phyloP scores from a whole-genome alignment of 768 basidiomycete genomes.

The Flagelloscypha sp. region DNA sequence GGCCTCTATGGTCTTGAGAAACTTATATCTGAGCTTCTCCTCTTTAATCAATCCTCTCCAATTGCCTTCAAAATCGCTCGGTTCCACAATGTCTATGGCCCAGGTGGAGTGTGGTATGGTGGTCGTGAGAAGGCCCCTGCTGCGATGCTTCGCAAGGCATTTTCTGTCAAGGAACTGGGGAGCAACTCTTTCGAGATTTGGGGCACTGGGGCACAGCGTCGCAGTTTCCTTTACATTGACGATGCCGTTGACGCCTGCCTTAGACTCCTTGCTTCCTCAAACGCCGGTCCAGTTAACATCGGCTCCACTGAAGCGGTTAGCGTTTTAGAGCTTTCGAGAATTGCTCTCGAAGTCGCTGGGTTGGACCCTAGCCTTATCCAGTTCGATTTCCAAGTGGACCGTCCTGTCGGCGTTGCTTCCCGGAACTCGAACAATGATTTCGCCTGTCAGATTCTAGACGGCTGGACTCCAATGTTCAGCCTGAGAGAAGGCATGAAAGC shows the following conservation, averaged over 20 bases:
- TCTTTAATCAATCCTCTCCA: conserved; percentile 21
- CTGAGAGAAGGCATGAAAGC: conserved; percentile 39
- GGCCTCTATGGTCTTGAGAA: conserved; percentile 57
- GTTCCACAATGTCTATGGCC: conserved; percentile 55
- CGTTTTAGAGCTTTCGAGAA: conserved; percentile 32
- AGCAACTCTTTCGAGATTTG: conserved; percentile 39
- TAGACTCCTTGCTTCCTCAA: conserved; percentile 31
- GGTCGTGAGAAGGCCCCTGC: conserved; percentile 55
- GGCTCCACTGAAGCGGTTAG: conserved; percentile 39
- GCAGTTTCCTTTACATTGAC: conserved; percentile 49
- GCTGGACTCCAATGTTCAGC: conserved; percentile 34
- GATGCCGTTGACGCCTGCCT: conserved; percentile 47
- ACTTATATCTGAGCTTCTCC: conserved; percentile 38
- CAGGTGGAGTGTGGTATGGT: conserved; percentile 41
- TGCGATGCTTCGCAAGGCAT: conserved; percentile 46
- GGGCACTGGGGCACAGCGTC: conserved; percentile 44
- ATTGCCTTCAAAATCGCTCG: conserved; percentile 40
- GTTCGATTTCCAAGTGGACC: conserved; percentile 20
- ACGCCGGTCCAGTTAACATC: conserved; percentile 35
- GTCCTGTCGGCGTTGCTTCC: conserved; percentile 39
- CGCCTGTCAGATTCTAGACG: conserved; percentile 18
- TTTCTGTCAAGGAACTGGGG: conserved; percentile 21
- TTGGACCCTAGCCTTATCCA: conserved; percentile 19
- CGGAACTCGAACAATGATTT: conserved; percentile 45
- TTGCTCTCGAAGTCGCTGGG: conserved; percentile 28